These are phyloP conservation scores for Entophlyctis luteolus DNA, from an alignment of 192 early-diverging fungal species.

Conservation along the genomic window DNA sequence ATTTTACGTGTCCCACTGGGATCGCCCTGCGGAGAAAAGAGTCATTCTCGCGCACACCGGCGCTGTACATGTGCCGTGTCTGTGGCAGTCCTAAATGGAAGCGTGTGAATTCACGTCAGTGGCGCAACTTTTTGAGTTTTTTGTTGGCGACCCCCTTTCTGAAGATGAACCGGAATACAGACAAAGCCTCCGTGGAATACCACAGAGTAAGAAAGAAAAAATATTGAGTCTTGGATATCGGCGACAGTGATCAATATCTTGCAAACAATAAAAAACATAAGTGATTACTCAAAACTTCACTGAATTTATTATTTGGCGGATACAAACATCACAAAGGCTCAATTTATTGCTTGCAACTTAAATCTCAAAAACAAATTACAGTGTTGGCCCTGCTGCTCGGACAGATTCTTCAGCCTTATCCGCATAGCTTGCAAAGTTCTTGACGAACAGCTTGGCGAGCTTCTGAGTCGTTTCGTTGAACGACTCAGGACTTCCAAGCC, in stretches of 20 bases:
- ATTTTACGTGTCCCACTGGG: too few relatives aligned
- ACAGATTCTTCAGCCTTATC: constrained; percentile 72
- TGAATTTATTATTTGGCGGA: too few relatives aligned
- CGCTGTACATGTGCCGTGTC: too few relatives aligned
- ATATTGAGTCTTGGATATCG: too few relatives aligned
- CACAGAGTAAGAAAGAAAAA: neutral
- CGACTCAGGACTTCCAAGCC: constrained; percentile 69
- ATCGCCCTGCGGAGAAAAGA: too few relatives aligned
- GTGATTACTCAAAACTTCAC: too few relatives aligned
- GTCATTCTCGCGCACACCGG: too few relatives aligned
- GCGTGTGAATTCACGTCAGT: too few relatives aligned
- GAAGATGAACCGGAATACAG: neutral
- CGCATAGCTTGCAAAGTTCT: constrained; percentile 86
- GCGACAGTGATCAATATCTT: too few relatives aligned
- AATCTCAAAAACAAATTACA: constrained; percentile 22
- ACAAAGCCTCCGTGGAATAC: neutral
- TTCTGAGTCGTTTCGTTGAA: constrained; percentile 65
- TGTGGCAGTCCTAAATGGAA: neutral
- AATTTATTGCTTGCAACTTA: too few relatives aligned
- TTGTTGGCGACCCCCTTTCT: neutral
- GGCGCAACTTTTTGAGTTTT: neutral
- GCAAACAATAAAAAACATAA: too few relatives aligned
- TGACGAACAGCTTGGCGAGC: constrained; percentile 79
- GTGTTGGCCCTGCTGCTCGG: constrained; percentile 57
- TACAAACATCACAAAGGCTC: too few relatives aligned